Conservation (phyloP, 768 basidiomycete species). For the Xerocomus brunneocitrinus region DNA sequence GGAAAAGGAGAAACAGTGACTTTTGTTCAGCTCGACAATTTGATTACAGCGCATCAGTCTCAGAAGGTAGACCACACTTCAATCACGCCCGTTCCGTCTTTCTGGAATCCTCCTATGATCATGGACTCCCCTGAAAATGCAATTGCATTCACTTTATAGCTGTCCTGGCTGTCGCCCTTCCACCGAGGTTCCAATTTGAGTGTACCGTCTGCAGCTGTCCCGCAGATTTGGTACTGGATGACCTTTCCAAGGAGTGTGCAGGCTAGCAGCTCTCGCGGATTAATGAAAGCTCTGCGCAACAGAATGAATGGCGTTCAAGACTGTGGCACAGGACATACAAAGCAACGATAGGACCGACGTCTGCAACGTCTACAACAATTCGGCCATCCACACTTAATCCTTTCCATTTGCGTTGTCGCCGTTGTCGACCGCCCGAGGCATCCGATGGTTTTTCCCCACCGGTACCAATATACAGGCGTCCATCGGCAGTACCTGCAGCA, state of each 20-base stretch:
- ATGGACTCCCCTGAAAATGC: constrained; percentile 44
- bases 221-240: constrained; percentile 43
- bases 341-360: constrained; percentile 65
- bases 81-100: constrained; percentile 54
- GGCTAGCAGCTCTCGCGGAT: constrained; percentile 41
- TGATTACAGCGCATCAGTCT: constrained; percentile 1
- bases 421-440: constrained; percentile 37
- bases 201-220: constrained; percentile 34
- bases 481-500: constrained; percentile 74
- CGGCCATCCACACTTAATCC: constrained; percentile 52
- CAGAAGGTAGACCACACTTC: constrained; percentile 49
- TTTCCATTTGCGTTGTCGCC: constrained; percentile 64
- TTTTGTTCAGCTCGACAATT: background rate
- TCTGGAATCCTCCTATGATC: constrained; percentile 57
- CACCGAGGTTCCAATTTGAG: constrained; percentile 43
- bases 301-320: constrained; percentile 1
- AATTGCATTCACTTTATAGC: constrained; percentile 66
- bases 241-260: constrained; percentile 63
- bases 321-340: constrained; percentile 41
- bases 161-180: constrained; percentile 38
- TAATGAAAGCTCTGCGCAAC: constrained; percentile 45
- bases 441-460: constrained; percentile 53
- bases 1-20: constrained; percentile 33
- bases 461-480: constrained; percentile 62
- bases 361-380: constrained; percentile 48